Base-by-base conservation (phyloP, 2,329 filamentous ascomycete species). In the Delphinella strobiligena region DNA sequence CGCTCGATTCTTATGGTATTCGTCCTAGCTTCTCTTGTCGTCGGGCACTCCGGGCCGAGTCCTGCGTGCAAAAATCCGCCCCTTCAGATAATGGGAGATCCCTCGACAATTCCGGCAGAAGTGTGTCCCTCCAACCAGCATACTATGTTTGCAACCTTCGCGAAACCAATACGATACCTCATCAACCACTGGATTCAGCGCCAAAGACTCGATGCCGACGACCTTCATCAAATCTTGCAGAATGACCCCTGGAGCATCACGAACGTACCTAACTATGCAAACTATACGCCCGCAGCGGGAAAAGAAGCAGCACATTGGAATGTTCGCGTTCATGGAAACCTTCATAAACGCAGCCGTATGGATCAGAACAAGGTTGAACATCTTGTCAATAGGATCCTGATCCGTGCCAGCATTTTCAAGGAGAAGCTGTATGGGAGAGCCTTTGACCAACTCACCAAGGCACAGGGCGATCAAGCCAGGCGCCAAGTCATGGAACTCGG, bases 261-360 rank as follows among this genome's bases (percentile, higher is more conserved):
- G 43, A 83, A 82, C 44, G 54, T 83, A 5, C 80, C 80, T 2
- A 59, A 60, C 2, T 65, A 65, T 7, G 82, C 67, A 12, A 85
- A 86, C 46, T 85, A 80, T 78, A 27, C 22, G 7, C 7, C 12
- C 22, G 7, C 22, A 7, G 22, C 7, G 7, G 7, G 7, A 27
- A 12, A 27, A 27, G 12, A 27, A 7, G 22, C 7, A 7, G 83
- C 80, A 1, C 65, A 76, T 9, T 86, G 81, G 82, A 82, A 75
- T 45, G 67, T 85, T 4, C 71, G 78, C 19, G 70, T 85, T 40
- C 80, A 80, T 47, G 82, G 81, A 48, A 83, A 84, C 52, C 74
- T 84, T 8, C 84, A 75, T 64, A 83, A 82, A 53, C 69, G 78
- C 41, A 80, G 80, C 1, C 69, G 80, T 37, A 74, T 80, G 31